Evolutionary conservation across 805 yeast genomes (phyloP).

Genomic region (Barnettozyma pratensis): DNA sequence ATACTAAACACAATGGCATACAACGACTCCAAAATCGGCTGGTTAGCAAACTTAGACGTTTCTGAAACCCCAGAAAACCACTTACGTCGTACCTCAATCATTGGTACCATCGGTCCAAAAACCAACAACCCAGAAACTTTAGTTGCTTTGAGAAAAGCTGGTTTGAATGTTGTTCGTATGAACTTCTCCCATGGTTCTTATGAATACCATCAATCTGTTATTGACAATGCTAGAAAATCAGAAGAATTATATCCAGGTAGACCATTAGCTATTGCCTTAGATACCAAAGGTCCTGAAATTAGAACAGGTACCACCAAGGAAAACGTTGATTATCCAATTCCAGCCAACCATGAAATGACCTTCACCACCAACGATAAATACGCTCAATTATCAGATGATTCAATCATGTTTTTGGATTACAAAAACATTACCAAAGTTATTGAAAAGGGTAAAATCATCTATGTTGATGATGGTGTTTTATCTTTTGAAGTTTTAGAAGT

Average conservation of each 20-base stretch:
- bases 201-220: conserved; percentile 95
- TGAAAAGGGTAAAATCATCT: conserved; percentile 81
- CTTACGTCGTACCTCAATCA: conserved; percentile 84
- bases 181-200: conserved; percentile 98
- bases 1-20: conserved; percentile 10
- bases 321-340: conserved; percentile 76
- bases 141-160: conserved; percentile 90
- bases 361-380: conserved; percentile 87
- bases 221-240: conserved; percentile 94
- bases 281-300: conserved; percentile 99
- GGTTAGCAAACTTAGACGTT: conserved; percentile 25
- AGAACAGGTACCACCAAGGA: conserved; percentile 94
- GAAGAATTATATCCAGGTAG: conserved; percentile 89
- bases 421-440: conserved; percentile 95
- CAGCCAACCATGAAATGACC: conserved; percentile 83
- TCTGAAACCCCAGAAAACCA: conserved; percentile 25
- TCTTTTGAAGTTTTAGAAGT: conserved; percentile 89
- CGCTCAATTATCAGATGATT: conserved; percentile 67
- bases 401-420: conserved; percentile 87
- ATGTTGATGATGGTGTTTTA: conserved; percentile 95
- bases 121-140: conserved; percentile 85
- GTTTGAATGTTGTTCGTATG: conserved; percentile 97
- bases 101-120: conserved; percentile 98
- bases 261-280: conserved; percentile 97
- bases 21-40: conserved; percentile 24